Conservation (phyloP, 2,329 filamentous ascomycete species). For the Beauveria australis region DNA sequence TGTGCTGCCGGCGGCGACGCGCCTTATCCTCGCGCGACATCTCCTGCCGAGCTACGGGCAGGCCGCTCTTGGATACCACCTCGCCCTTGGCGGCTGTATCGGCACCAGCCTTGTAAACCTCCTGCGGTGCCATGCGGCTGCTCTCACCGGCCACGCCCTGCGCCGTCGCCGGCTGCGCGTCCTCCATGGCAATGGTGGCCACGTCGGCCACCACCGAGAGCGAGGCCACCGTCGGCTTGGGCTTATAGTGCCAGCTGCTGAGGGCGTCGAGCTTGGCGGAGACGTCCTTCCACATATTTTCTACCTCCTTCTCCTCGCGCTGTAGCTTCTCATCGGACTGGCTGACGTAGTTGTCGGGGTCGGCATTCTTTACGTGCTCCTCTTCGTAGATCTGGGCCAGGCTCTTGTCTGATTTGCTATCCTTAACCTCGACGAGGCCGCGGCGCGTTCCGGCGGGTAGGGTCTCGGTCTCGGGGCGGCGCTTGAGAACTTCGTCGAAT, state of each 20-base stretch:
- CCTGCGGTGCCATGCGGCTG: conserved; percentile 83
- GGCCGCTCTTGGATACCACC: conserved; percentile 67
- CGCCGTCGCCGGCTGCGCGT: conserved; percentile 79
- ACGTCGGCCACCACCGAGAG: conserved; percentile 85
- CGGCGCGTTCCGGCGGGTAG: conserved; percentile 54
- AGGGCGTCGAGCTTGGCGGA: conserved; percentile 76
- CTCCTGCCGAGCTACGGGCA: conserved; percentile 74
- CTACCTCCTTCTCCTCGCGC: conserved; percentile 76
- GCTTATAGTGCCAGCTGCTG: conserved; percentile 91
- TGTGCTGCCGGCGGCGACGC: conserved; percentile 67
- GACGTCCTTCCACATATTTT: conserved; percentile 73
- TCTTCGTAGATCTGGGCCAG: conserved; percentile 92
- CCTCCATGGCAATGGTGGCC: conserved; percentile 89
- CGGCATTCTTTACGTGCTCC: conserved; percentile 70
- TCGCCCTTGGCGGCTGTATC: conserved; percentile 57
- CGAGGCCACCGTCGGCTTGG: conserved; percentile 71
- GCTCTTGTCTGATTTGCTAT: conserved; percentile 78
- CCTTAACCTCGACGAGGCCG: conserved; percentile 73
- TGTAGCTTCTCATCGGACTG: conserved; percentile 73
- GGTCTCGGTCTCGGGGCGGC: conserved; percentile 66
- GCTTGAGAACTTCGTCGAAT: conserved; percentile 83
- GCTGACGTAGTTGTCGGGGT: conserved; percentile 73
- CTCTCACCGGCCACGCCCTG: conserved; percentile 60
- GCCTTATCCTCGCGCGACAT: conserved; percentile 81
- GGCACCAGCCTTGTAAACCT: conserved; percentile 79